Conservation (phyloP, 371 early-diverging fungal genomes). For the Batrachochytrium dendrobatidis region DNA sequence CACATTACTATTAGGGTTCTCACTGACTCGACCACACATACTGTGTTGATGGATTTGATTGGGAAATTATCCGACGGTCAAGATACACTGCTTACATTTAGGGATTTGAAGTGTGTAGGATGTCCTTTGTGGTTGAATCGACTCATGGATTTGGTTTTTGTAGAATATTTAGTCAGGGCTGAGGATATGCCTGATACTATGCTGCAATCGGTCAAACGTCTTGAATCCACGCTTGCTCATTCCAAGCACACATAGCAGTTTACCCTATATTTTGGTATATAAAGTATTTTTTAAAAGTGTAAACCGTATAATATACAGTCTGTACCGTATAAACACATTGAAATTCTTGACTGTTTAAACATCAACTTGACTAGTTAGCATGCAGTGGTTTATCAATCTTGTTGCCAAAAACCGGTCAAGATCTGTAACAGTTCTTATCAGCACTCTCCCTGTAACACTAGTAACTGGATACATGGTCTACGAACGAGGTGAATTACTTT, state of each 20-base stretch:
- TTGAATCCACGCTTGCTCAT: no score
- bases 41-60: neutral
- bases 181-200: no score
- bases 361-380: neutral
- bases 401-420: neutral
- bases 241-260: no score
- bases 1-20: neutral
- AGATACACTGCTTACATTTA: neutral
- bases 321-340: no score
- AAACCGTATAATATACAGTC: neutral
- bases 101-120: no score
- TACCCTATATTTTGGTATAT: no score
- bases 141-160: no score
- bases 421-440: neutral
- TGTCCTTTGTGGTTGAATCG: no score
- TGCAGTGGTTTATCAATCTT: slow-evolving; percentile 1
- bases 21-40: neutral
- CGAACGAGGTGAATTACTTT: neutral
- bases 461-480: neutral
- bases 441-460: neutral
- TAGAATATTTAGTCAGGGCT: no score
- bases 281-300: no score
- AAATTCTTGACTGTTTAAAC: no score
- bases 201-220: no score
- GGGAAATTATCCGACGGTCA: neutral